A percentile compares a stretch with the other conserved stretches of the same genome.
phyloP scores from a whole-genome alignment of 495 filamentous ascomycete species.

The Trypethelium eluteriae region DNA sequence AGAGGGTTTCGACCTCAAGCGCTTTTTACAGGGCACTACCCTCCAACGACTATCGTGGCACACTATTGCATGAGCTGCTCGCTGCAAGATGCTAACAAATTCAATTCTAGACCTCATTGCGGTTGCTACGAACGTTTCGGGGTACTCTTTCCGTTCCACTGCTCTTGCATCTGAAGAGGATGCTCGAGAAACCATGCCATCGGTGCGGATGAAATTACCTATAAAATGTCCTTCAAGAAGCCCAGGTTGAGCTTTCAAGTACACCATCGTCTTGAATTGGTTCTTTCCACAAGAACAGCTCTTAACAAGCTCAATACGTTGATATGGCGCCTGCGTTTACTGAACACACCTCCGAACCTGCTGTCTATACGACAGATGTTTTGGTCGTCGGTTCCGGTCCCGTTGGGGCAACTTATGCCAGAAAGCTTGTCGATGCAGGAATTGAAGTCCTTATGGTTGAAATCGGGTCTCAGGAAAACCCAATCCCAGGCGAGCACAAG shows the following conservation, averaged over 20 bases:
- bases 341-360: too few species aligned
- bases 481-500: neutral
- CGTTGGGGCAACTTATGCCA: too few species aligned
- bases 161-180: neutral
- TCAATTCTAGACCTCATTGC: neutral
- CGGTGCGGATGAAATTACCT: neutral
- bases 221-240: neutral
- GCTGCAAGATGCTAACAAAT: neutral
- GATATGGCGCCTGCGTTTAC: too few species aligned
- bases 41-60: neutral
- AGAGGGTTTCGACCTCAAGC: neutral
- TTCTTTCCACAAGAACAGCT: neutral
- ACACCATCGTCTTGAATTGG: neutral
- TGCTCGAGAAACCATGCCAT: neutral
- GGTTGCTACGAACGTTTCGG: neutral
- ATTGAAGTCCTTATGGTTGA: too few species aligned
- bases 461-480: neutral
- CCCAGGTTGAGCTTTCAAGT: neutral
- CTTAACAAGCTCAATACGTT: neutral
- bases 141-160: neutral
- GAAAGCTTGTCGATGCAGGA: too few species aligned
- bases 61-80: neutral
- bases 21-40: neutral
- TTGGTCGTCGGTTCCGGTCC: too few species aligned
- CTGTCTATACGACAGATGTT: too few species aligned